Base-by-base conservation (phyloP, 2,329 filamentous ascomycete species). In the Fusarium albidum region DNA sequence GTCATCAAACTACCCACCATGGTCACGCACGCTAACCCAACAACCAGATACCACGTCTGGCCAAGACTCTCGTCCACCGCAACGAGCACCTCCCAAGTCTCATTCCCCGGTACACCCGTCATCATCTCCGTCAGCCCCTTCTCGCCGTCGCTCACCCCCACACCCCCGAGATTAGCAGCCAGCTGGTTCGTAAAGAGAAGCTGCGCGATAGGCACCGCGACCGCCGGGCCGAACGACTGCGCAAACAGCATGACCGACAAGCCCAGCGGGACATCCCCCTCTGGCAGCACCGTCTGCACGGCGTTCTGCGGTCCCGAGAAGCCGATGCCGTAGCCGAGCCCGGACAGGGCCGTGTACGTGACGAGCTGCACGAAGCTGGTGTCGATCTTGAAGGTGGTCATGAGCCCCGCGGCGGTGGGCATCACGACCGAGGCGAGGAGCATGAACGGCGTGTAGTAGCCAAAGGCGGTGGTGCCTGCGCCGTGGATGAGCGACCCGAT, bases 231-330 rank as follows among this genome's bases (percentile, higher is more conserved):
- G 11, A 66, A 66, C 0, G 55, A 60, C 14, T 65, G 63, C 1
- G 63, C 55, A 11, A 66, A 66, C 0, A 66, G 5, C 15, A 66
- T 57, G 0, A 61, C 14, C 49, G 73, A 64, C 1, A 65, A 8
- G 0, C 63, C 63, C 0, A 65, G 49, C 0, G 57, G 57, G 1
- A 65, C 46, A 5, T 65, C 63, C 2, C 46, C 34, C 1, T 34
- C 21, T 1, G 57, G 34, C 0, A 61, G 14, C 1, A 49, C 28
- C 2, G 57, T 57, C 3, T 61, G 58, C 0, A 61, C 42, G 2
- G 57, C 57, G 3, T 48, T 61, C 4, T 61, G 52, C 0, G 58
- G 57, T 1, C 57, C 57, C 0, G 53, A 48, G 1, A 61, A 61
- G 0, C 57, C 58, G n/a, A 61, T 58, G 0, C 58, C 58, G 1